Evolutionary conservation across 2,329 filamentous ascomycete genomes (phyloP).

Genomic region (Harringtonia lauricola): DNA sequence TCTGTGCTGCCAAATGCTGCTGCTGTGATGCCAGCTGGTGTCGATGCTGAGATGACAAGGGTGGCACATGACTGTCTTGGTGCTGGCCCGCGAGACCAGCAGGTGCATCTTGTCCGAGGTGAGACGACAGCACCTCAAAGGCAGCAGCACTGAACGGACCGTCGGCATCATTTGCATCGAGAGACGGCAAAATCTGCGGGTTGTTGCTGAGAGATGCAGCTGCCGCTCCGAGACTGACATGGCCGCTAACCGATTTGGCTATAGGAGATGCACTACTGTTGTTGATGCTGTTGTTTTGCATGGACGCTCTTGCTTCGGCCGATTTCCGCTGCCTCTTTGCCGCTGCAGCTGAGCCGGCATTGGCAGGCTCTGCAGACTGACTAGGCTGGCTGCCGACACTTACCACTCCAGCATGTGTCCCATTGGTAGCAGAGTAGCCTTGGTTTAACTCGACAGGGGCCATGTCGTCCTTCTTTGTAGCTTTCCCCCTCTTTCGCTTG

Average conservation of each 20-base stretch:
- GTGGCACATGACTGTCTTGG: not conserved
- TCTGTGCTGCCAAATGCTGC: constrained; percentile 7
- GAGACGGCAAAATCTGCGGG: constrained; percentile 6
- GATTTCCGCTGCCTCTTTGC: constrained; percentile 27
- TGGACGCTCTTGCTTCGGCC: constrained; percentile 16
- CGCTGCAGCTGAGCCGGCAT: constrained; percentile 16
- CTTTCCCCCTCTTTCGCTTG: constrained; percentile 21
- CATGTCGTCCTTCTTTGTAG: constrained; percentile 5
- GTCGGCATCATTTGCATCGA: constrained; percentile 1
- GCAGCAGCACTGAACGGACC: constrained; percentile 5
- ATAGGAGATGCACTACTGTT: constrained; percentile 5
- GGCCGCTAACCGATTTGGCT: not conserved
- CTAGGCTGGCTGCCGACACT: not conserved
- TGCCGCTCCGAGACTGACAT: not conserved
- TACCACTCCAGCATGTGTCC: not conserved
- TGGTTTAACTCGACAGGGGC: not conserved
- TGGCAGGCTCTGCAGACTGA: constrained; percentile 10
- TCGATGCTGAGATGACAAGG: constrained; percentile 2
- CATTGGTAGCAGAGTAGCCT: not conserved
- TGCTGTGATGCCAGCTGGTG: constrained; percentile 2
- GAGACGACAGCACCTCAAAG: constrained; percentile 10
- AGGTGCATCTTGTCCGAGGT: constrained; percentile 8
- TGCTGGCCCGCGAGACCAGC: constrained; percentile 6
- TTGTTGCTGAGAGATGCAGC: constrained; percentile 1
- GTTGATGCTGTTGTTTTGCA: constrained; percentile 12